These are phyloP conservation scores for Mortierella polycephala DNA, from an alignment of 371 early-diverging fungal species.

Conservation along the genomic window DNA sequence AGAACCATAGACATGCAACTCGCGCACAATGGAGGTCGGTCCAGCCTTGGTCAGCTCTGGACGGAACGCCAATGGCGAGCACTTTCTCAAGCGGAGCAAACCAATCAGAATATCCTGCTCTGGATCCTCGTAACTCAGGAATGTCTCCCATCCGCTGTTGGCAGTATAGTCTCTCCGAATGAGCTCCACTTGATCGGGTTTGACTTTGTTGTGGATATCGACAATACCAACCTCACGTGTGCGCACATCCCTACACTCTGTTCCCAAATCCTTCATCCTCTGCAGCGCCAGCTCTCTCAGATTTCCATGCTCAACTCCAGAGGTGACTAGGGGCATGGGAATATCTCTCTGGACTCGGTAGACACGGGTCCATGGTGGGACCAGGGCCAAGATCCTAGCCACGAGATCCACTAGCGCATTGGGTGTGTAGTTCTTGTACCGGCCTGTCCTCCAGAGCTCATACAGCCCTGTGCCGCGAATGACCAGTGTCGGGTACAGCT, in stretches of 20 bases:
- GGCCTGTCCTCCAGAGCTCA: slow-evolving; percentile 99
- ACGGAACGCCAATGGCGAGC: slow-evolving; percentile 91
- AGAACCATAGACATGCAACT: slow-evolving; percentile 99
- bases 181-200: slow-evolving; percentile 95
- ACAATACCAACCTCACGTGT: slow-evolving; percentile 99
- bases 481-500: slow-evolving; percentile 99
- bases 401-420: slow-evolving; percentile 98
- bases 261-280: slow-evolving; percentile 98
- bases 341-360: slow-evolving; percentile 99
- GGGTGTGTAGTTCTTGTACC: slow-evolving; percentile 99
- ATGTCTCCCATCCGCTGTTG: slow-evolving; percentile 99
- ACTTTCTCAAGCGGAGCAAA: slow-evolving; percentile 96
- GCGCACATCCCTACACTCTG: slow-evolving; percentile 98
- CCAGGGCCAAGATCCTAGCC: slow-evolving; percentile 96
- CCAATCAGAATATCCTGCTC: slow-evolving; percentile 99
- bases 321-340: slow-evolving; percentile 99
- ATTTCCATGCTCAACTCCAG: slow-evolving; percentile 99
- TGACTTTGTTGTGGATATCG: slow-evolving; percentile 97
- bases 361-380: slow-evolving; percentile 99
- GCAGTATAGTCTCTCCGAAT: slow-evolving; percentile 99
- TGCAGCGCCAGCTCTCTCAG: slow-evolving; percentile 97
- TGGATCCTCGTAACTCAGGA: slow-evolving; percentile 99
- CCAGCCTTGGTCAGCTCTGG: slow-evolving; percentile 88
- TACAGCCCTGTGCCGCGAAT: slow-evolving; percentile 99
- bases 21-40: slow-evolving; percentile 95